Conservation (phyloP, 2,329 filamentous ascomycete species). For the Zymoseptoria pseudotritici region DNA sequence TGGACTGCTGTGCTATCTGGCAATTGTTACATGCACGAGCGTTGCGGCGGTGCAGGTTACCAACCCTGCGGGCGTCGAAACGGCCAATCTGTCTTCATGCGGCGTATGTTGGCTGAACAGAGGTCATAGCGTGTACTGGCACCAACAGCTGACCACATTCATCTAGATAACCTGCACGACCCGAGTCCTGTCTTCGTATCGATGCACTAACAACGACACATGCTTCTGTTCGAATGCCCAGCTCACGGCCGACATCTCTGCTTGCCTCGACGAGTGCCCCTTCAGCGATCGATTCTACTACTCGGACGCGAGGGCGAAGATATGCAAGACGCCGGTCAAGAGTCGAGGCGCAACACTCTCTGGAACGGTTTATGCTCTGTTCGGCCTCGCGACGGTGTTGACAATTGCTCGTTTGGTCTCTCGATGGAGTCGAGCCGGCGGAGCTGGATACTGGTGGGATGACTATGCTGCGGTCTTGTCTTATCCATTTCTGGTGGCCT, state of each 20-base stretch:
- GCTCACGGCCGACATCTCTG: conserved; percentile 1
- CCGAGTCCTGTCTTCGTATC: conserved; percentile 3
- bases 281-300: conserved; percentile 5
- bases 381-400: conserved; percentile 3
- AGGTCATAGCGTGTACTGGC: neutral
- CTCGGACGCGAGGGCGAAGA: conserved; percentile 3
- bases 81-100: conserved; percentile 8
- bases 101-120: conserved; percentile 5
- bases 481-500: conserved; percentile 2
- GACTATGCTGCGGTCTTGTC: conserved; percentile 1
- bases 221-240: conserved; percentile 10
- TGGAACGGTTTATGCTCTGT: conserved; percentile 4
- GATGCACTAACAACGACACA: conserved; percentile 5
- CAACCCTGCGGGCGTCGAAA: conserved; percentile 1
- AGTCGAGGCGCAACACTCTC: conserved; percentile 3
- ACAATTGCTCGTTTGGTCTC: neutral
- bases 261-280: conserved; percentile 4
- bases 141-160: neutral
- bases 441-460: conserved; percentile 7
- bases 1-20: neutral
- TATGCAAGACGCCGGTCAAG: conserved; percentile 2
- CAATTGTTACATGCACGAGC: neutral
- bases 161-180: conserved; percentile 4
- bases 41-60: neutral
- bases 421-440: conserved; percentile 1